These are phyloP conservation scores for Setomelanomma holmii DNA, from an alignment of 2,329 filamentous ascomycete species.

Conservation along the genomic window DNA sequence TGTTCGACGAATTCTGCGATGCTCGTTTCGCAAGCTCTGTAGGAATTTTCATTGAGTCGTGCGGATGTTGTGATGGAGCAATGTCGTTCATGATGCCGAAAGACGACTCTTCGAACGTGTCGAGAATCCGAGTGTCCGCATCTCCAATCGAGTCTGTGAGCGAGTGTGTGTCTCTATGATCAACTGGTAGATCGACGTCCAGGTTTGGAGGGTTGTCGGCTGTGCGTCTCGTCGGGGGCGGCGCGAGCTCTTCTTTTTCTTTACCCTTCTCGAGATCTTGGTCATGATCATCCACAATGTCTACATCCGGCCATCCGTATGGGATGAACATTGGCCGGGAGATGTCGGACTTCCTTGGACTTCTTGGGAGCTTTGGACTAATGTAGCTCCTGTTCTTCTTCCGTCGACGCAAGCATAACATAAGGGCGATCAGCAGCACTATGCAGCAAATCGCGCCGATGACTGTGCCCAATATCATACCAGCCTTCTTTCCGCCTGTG, in stretches of 20 bases:
- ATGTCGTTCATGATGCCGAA: conserved; percentile 45
- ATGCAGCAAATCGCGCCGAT: conserved; percentile 40
- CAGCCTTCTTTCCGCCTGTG: conserved; percentile 18
- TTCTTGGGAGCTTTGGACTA: conserved; percentile 26
- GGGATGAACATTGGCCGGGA: conserved; percentile 50
- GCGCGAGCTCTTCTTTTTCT: conserved; percentile 18
- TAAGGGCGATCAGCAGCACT: conserved; percentile 33
- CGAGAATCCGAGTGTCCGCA: conserved; percentile 46
- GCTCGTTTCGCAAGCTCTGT: conserved; percentile 48
- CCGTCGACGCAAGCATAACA: conserved; percentile 28
- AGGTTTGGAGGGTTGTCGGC: conserved; percentile 51
- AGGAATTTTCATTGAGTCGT: conserved; percentile 54
- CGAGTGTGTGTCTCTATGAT: conserved; percentile 42
- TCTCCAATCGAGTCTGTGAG: conserved; percentile 50
- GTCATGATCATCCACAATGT: conserved; percentile 10
- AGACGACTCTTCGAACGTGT: conserved; percentile 49
- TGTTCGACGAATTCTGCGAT: conserved; percentile 42
- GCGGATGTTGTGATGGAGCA: conserved; percentile 47
- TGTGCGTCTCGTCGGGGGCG: conserved; percentile 16
- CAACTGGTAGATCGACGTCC: conserved; percentile 39
- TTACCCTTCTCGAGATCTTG: conserved; percentile 50
- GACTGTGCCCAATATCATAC: conserved; percentile 37
- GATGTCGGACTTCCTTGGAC: conserved; percentile 46
- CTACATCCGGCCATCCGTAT: conserved; percentile 32
- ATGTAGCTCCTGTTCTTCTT: conserved; percentile 31